Base-by-base conservation (phyloP, 495 filamentous ascomycete species). In the Trichoderma orchidacearum region DNA sequence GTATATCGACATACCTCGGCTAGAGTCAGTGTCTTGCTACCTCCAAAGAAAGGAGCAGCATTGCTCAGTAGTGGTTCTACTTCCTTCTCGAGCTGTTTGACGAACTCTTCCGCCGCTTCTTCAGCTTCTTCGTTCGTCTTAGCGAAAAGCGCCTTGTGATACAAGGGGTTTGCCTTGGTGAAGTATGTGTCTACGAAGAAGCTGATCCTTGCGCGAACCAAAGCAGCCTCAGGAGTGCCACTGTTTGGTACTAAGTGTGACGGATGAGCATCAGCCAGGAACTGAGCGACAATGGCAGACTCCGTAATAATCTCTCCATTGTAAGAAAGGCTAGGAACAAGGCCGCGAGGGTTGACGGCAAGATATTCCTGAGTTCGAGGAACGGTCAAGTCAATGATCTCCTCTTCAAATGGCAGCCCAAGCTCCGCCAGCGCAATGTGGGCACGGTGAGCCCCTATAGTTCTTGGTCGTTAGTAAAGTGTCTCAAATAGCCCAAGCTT, bases 311-410 rank as follows among this genome's bases (percentile, higher is more conserved):
- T 85, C 36, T 80, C 67, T 62, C 81, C 84, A 59, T 85, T 78
- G 71, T 87, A 86, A 30, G 78, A 80, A 23, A 95, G 62, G 0
- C 79, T 71, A 27, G 90, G 90, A 35, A 95, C 89, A 15, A 90
- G 78, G 28, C 90, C 90, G 48, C 87, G 82, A 63, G 88, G 90
- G 71, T 95, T 96, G 66, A 96, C 72, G 51, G 86, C 75, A 3
- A 94, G 79, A 67, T 94, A 95, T 78, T 87, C 90, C n/a, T 80
- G 73, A 52, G 87, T 86, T 9, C 89, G 83, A 0, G 90, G 90
- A 3, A 62, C 76, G 60, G 68, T 62, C 48, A 96, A 76, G 64
- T 90, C 85, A 65, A 95, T 90, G 54, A 81, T 83, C 61, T 90
- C 86, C 61, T 92, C 86, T 59, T 92, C 82, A 60, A 82, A 93